Evolutionary conservation across 129 eudicot species (phyloP).

Genomic region (Apium graveolens): DNA sequence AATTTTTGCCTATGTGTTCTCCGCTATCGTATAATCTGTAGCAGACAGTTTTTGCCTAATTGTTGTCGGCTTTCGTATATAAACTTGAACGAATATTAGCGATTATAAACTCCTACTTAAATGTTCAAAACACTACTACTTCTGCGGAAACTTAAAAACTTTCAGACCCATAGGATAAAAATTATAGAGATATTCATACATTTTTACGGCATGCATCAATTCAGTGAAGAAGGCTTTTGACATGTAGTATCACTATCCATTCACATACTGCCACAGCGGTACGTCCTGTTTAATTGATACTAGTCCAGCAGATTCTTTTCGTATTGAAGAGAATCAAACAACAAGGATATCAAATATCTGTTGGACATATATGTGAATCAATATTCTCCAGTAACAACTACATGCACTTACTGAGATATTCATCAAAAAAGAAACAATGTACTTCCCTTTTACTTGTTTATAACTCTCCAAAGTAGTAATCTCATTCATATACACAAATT

Average conservation of each 20-base stretch:
- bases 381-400: neutral
- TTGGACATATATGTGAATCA: neutral
- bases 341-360: neutral
- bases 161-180: no score
- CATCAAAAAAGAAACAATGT: neutral
- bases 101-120: no score
- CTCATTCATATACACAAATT: slow-evolving; percentile 4
- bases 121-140: no score
- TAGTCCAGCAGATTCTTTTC: neutral
- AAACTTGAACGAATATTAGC: no score
- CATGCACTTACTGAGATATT: neutral
- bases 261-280: neutral
- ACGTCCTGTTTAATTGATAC: neutral
- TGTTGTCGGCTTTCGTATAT: no score
- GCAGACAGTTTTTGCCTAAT: no score
- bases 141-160: no score
- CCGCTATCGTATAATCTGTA: no score
- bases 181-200: no score
- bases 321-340: slow-evolving; percentile 7
- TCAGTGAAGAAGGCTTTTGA: no score
- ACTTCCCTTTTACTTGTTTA: neutral
- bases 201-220: no score
- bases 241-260: neutral
- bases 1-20: no score
- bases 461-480: neutral